A percentile compares a stretch with the other conserved stretches of the same genome.
Evolutionary conservation across 2,329 filamentous ascomycete genomes (phyloP).

Genomic region (Penicillium sp.): DNA sequence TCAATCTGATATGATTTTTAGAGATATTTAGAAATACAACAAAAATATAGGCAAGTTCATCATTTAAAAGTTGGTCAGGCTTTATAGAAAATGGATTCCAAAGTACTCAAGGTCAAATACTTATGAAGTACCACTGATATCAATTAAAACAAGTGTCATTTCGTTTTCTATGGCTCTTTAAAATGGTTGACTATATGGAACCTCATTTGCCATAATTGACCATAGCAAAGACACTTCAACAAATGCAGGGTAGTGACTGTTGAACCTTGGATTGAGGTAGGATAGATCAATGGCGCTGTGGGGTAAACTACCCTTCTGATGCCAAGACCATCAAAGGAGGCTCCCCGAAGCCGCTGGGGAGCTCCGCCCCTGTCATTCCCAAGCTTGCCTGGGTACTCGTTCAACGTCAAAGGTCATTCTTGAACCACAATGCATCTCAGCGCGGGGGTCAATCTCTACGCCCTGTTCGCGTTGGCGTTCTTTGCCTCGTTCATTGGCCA

Average conservation of each 20-base stretch:
- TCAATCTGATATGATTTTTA: too few species aligned
- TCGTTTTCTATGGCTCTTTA: too few species aligned
- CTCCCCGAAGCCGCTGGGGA: slow-evolving; percentile 15
- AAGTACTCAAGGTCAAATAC: too few species aligned
- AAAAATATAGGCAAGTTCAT: too few species aligned
- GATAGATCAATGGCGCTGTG: slow-evolving; percentile 1
- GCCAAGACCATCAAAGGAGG: slow-evolving; percentile 23
- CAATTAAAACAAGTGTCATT: too few species aligned
- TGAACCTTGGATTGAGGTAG: background rate
- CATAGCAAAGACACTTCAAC: too few species aligned
- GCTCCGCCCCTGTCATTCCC: slow-evolving; percentile 19
- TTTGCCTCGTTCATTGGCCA: slow-evolving; percentile 37
- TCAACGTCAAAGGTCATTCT: slow-evolving; percentile 4
- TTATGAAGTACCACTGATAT: too few species aligned
- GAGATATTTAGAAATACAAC: too few species aligned
- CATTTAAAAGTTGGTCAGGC: too few species aligned
- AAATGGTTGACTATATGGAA: too few species aligned
- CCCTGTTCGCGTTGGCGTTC: slow-evolving; percentile 35
- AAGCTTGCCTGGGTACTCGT: slow-evolving; percentile 16
- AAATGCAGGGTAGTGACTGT: background rate
- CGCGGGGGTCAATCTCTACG: slow-evolving; percentile 19
- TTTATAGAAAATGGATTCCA: too few species aligned
- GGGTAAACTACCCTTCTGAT: slow-evolving; percentile 9
- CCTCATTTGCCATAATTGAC: too few species aligned
- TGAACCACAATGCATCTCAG: slow-evolving; percentile 32